Evolutionary conservation across 768 basidiomycete genomes (phyloP), one percentile per base, ranked within the genome.

Genomic region (Nevesoporus exiguus): DNA sequence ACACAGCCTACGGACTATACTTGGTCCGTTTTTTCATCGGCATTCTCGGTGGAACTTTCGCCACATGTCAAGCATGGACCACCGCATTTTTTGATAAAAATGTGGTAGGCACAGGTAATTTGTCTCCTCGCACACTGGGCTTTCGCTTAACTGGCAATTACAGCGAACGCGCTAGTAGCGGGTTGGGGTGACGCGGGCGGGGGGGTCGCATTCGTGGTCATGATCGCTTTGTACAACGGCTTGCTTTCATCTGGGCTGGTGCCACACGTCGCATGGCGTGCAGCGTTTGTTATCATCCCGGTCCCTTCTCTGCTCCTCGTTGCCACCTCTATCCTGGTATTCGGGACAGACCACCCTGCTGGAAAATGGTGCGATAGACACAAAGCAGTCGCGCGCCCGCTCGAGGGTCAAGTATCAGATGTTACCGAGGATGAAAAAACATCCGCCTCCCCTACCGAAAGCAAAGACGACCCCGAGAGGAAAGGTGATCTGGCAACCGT

Each of bases 11-110:
- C n/a, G n/a, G n/a, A n/a, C n/a, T n/a, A n/a, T n/a, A n/a, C n/a
- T n/a, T n/a, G n/a, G n/a, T n/a, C n/a, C n/a, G n/a, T n/a, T n/a
- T n/a, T n/a, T n/a, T n/a, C n/a, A n/a, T n/a, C n/a, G 54, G 82
- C 11, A 79, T 84, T 42, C 72, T 83, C 3, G 84, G 84, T 7
- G 83, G 70, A 0, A 80, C 81, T 1, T 85, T 86, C 54, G 81
- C 85, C 1, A 76, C 83, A 5, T 83, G 81, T 55, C 78, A 83
- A 50, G 77, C 78, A 3, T 83, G 84, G 80, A 82, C 82, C 9
- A 81, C 84, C 0, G 70, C 68, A 3, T 84, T 85, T 67, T 85
- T 80, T 63, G 81, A 83, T 64, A 82, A 77, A 42, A 66, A 66
- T 43, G 62, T 74, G 31, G 77, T 78, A 17, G 77, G 77, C 5